Evolutionary conservation across 495 filamentous ascomycete species (phyloP).

Genomic region (Neurospora sublineolata): DNA sequence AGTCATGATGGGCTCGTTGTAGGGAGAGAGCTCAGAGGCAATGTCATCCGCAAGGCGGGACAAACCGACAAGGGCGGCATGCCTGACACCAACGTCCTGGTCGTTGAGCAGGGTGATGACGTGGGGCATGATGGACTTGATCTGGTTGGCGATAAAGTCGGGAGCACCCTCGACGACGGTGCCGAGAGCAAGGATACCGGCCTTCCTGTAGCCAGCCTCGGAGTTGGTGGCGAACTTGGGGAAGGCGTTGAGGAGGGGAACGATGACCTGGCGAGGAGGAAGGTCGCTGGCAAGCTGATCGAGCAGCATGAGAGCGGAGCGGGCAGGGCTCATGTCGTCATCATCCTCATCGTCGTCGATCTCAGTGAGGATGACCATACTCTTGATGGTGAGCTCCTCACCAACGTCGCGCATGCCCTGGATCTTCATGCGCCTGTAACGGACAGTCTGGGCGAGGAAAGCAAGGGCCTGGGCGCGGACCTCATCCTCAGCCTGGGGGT

Average conservation of each 20-base stretch:
- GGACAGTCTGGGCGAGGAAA: slow-evolving; percentile 85
- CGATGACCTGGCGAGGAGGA: slow-evolving; percentile 88
- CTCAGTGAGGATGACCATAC: slow-evolving; percentile 79
- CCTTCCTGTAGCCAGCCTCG: slow-evolving; percentile 70
- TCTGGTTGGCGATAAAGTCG: slow-evolving; percentile 86
- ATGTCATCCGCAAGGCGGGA: slow-evolving; percentile 87
- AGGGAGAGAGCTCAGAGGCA: slow-evolving; percentile 70
- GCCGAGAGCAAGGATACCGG: slow-evolving; percentile 82
- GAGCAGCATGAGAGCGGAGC: slow-evolving; percentile 76
- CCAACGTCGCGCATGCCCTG: slow-evolving; percentile 68
- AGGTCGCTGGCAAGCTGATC: slow-evolving; percentile 79
- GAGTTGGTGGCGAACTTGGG: slow-evolving; percentile 62
- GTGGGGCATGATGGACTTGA: slow-evolving; percentile 73
- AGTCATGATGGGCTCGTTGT: slow-evolving; percentile 74
- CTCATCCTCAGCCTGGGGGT: slow-evolving; percentile 67
- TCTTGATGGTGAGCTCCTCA: slow-evolving; percentile 73
- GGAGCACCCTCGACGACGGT: slow-evolving; percentile 95
- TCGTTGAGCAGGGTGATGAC: slow-evolving; percentile 80
- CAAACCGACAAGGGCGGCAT: slow-evolving; percentile 74
- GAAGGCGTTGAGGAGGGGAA: slow-evolving; percentile 77
- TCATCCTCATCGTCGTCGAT: slow-evolving; percentile 78
- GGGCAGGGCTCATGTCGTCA: slow-evolving; percentile 78
- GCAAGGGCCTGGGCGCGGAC: slow-evolving; percentile 78
- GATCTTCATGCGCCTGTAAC: slow-evolving; percentile 90
- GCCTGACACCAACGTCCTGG: slow-evolving; percentile 65